Percentiles rank a stretch among this genome's conserved stretches.
Conservation (phyloP, 257 asterid species). For the Solanum ossicruentum region DNA sequence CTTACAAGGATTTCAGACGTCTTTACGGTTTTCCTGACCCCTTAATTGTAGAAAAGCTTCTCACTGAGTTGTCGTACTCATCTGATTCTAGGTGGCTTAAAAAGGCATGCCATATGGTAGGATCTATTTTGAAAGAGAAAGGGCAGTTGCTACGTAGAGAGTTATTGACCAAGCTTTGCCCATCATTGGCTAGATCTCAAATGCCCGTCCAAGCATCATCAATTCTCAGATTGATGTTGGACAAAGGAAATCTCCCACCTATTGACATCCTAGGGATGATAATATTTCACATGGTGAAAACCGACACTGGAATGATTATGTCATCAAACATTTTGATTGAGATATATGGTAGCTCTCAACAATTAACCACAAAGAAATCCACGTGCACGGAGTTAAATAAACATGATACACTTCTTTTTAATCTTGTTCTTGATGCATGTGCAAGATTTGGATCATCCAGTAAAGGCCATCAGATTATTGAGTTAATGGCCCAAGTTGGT, state of each 20-base stretch:
- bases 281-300: constrained; percentile 64
- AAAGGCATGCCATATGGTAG: constrained; percentile 44
- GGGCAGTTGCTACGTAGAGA: constrained; percentile 31
- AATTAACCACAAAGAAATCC: constrained; percentile 17
- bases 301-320: constrained; percentile 41
- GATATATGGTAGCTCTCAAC: constrained; percentile 24
- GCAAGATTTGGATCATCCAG: constrained; percentile 47
- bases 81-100: constrained; percentile 42
- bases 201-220: constrained; percentile 46
- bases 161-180: constrained; percentile 40
- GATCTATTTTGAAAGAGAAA: constrained; percentile 40
- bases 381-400: constrained; percentile 19
- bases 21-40: constrained; percentile 57
- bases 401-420: constrained; percentile 47
- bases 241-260: constrained; percentile 33
- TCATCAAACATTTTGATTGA: constrained; percentile 68
- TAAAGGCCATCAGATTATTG: constrained; percentile 57
- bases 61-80: constrained; percentile 54
- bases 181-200: constrained; percentile 67
- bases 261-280: constrained; percentile 30
- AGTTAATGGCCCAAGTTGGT: constrained; percentile 63
- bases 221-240: constrained; percentile 46
- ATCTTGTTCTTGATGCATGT: constrained; percentile 79
- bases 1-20: constrained; percentile 45
- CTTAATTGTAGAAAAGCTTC: constrained; percentile 28